phyloP scores from a whole-genome alignment of 192 early-diverging fungal genomes.

The Jimgerdemannia flammicorona region DNA sequence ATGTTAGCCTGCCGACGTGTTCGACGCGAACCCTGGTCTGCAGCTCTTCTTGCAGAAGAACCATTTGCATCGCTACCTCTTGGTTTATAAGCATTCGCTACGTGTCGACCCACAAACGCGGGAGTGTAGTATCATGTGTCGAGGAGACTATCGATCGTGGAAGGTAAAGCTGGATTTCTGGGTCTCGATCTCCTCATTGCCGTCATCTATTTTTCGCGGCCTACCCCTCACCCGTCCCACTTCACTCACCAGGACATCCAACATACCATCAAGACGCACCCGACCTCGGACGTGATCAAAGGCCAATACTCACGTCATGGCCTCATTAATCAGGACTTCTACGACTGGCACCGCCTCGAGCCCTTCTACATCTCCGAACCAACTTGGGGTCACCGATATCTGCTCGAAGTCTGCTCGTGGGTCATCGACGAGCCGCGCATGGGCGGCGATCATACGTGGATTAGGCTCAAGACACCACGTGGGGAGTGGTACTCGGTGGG shows the following conservation, averaged over 20 bases:
- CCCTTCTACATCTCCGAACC: background rate
- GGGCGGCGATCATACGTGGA: slow-evolving; percentile 4
- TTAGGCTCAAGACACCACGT: background rate
- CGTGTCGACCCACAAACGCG: background rate
- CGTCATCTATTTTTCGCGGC: background rate
- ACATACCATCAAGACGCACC: background rate
- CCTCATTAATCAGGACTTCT: background rate
- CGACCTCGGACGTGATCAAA: background rate
- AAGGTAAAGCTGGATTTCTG: background rate
- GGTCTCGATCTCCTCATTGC: background rate
- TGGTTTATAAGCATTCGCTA: slow-evolving; percentile 1
- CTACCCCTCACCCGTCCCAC: background rate
- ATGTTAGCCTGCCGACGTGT: background rate
- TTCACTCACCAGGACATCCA: background rate
- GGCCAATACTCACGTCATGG: slow-evolving; percentile 1
- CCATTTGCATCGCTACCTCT: background rate
- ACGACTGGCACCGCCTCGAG: slow-evolving; percentile 5
- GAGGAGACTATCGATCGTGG: slow-evolving; percentile 1
- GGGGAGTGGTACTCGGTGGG: background rate
- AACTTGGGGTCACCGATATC: slow-evolving; percentile 2
- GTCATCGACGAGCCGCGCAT: slow-evolving; percentile 2
- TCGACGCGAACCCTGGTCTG: background rate
- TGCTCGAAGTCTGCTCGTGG: slow-evolving; percentile 5
- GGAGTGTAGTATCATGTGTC: slow-evolving; percentile 1
- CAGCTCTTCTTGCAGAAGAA: background rate